phyloP scores from a whole-genome alignment of 805 yeast genomes.

The Metschnikowia peoriensis region DNA sequence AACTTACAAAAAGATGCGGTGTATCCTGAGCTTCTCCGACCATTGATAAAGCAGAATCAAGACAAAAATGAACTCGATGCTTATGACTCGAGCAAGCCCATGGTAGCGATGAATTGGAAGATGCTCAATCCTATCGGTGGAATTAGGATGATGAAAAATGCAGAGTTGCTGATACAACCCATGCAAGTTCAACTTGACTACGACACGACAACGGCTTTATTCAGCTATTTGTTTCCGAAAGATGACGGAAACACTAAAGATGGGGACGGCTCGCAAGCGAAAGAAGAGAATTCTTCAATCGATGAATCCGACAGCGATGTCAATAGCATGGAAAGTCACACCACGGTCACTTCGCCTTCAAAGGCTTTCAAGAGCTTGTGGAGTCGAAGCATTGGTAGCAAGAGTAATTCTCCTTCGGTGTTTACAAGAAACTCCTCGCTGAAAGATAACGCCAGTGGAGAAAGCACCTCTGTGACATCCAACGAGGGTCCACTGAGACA shows the following conservation, averaged over 20 bases:
- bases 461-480: slow-evolving; percentile 3
- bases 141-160: slow-evolving; percentile 69
- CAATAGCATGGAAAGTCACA: slow-evolving; percentile 20
- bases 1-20: slow-evolving; percentile 56
- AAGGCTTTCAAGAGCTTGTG: slow-evolving; percentile 4
- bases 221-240: slow-evolving; percentile 71
- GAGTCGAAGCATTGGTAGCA: slow-evolving; percentile 1
- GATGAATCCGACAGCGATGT: slow-evolving; percentile 29
- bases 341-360: slow-evolving; percentile 3
- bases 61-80: slow-evolving; percentile 12
- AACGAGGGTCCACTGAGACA: not conserved
- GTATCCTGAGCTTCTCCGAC: slow-evolving; percentile 71
- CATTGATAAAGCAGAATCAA: slow-evolving; percentile 31
- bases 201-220: slow-evolving; percentile 57
- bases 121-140: slow-evolving; percentile 88
- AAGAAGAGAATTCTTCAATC: slow-evolving; percentile 12
- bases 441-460: slow-evolving; percentile 4
- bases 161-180: slow-evolving; percentile 62
- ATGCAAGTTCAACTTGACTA: slow-evolving; percentile 73
- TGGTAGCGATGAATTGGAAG: slow-evolving; percentile 56
- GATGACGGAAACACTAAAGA: slow-evolving; percentile 19
- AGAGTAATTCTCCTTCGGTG: not conserved
- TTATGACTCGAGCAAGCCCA: slow-evolving; percentile 18
- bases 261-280: not conserved
- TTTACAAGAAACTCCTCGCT: not conserved